Evolutionary conservation across 1,284 basidiomycete genomes (phyloP).

Genomic region (Agroathelia rolfsii): DNA sequence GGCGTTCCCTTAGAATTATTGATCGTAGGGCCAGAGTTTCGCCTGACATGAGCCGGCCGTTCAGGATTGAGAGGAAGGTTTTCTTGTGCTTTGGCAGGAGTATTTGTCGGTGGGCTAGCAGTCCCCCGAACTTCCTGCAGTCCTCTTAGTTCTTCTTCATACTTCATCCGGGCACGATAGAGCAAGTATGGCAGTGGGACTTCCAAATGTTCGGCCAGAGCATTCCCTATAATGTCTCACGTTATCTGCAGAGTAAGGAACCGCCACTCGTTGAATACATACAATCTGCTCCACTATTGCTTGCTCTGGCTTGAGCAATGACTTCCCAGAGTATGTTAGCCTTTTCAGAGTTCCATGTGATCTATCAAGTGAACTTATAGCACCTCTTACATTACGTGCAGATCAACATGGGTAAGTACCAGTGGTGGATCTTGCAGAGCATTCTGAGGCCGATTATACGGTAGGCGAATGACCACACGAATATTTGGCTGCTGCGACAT

Average conservation of each 20-base stretch:
- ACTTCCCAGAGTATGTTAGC: constrained; percentile 77
- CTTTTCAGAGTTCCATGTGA: constrained; percentile 75
- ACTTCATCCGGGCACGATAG: constrained; percentile 68
- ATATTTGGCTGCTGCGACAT: constrained; percentile 23
- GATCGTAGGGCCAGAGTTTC: constrained; percentile 19
- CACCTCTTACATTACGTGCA: constrained; percentile 4
- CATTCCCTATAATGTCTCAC: constrained; percentile 49
- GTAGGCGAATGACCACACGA: constrained; percentile 66
- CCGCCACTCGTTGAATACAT: constrained; percentile 19
- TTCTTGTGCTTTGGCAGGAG: constrained; percentile 24
- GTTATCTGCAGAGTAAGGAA: background rate
- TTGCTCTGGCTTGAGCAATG: constrained; percentile 62
- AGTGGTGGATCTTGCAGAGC: constrained; percentile 51
- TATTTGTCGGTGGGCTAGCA: constrained; percentile 30
- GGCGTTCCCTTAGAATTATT: constrained; percentile 22
- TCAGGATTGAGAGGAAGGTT: constrained; percentile 19
- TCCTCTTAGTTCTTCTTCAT: constrained; percentile 71
- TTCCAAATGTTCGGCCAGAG: constrained; percentile 63
- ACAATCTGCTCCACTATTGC: constrained; percentile 68
- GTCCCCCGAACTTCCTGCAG: constrained; percentile 58
- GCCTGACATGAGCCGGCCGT: constrained; percentile 21
- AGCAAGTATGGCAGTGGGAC: constrained; percentile 75
- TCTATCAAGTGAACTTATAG: constrained; percentile 29
- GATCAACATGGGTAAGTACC: constrained; percentile 29
- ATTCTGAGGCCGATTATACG: constrained; percentile 64